Base-by-base conservation (phyloP, 192 early-diverging fungal species). In the Obelidium mucronatum region DNA sequence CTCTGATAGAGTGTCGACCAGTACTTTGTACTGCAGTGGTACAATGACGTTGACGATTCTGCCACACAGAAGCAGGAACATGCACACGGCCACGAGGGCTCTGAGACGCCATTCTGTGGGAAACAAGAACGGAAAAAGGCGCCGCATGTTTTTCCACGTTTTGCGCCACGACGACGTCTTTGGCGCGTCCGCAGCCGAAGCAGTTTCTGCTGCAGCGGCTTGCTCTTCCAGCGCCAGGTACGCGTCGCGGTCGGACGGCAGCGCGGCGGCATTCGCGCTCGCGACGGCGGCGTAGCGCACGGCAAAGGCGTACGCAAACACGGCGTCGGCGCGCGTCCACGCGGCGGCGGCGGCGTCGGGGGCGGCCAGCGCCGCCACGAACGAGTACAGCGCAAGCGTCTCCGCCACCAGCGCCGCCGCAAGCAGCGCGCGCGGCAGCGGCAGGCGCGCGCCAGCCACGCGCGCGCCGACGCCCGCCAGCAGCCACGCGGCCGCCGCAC, bases 61-160 rank as follows among this genome's bases (percentile, higher is more conserved):
- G 22, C 85, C 84, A 51, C 78, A 44, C 4, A 74, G 70, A 2
- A 99, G 84, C 22, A 94, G 76, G 1, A 85, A 44, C 75, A 96
- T 85, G 62, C 92, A 95, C 19, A 87, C 51, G 28, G 91, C 73
- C 37, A 97, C 86, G 42, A 92, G 81, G 22, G 92, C 63, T 77
- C 94, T 90, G 34, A 96, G 81, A 40, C 75, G 67, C 2, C 60
- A 37, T 35, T 89, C 83, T 24, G 39, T 59, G 17, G 97, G 96
- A 88, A 94, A 96, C 36, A 97, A 84, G 74, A 92, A 97, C 2
- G 96, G 97, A 52, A 91, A 36, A 2, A 98, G 81, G 17, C 86
- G 86, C 51, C 81, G 69, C 60, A 95, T 80, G 40, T 79, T 76
- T 26, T 26, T n/a, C 33, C 51, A 66, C 6, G 76, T 71, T 3